phyloP scores from a whole-genome alignment of 208 protist genomes.

The Angomonas ambiguus region DNA sequence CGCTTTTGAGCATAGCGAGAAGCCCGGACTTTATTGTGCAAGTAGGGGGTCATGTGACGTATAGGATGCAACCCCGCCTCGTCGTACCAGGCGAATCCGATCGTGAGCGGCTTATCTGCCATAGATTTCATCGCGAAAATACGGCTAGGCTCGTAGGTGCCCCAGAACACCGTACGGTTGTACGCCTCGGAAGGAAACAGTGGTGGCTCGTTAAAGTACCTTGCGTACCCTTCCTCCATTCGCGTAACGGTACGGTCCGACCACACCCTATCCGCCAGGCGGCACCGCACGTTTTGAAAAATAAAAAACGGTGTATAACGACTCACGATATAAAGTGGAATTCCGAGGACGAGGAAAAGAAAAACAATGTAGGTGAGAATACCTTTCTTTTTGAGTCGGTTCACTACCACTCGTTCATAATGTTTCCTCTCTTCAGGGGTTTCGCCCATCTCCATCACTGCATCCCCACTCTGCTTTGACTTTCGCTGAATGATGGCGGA shows the following conservation, averaged over 20 bases:
- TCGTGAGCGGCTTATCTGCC: slow-evolving; percentile 49
- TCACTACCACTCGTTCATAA: slow-evolving; percentile 15
- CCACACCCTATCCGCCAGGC: slow-evolving; percentile 44
- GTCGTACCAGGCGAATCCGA: slow-evolving; percentile 85
- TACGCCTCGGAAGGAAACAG: slow-evolving; percentile 60
- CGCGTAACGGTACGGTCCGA: slow-evolving; percentile 32
- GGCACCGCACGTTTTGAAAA: slow-evolving; percentile 68
- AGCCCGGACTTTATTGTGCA: slow-evolving; percentile 66
- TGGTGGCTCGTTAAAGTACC: slow-evolving; percentile 56
- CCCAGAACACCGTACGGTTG: slow-evolving; percentile 76
- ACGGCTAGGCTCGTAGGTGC: slow-evolving; percentile 78
- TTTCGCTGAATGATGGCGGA: slow-evolving; percentile 9
- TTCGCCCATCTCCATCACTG: slow-evolving; percentile 24
- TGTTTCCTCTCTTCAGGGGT: slow-evolving; percentile 22
- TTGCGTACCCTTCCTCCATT: slow-evolving; percentile 54
- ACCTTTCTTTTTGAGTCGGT: slow-evolving; percentile 21
- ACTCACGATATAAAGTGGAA: slow-evolving; percentile 52
- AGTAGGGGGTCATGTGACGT: slow-evolving; percentile 56
- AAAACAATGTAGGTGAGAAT: slow-evolving; percentile 51
- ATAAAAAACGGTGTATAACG: slow-evolving; percentile 78
- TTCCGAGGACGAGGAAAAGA: slow-evolving; percentile 42
- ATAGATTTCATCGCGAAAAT: slow-evolving; percentile 80
- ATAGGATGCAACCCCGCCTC: slow-evolving; percentile 38
- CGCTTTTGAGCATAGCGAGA: slow-evolving; percentile 29
- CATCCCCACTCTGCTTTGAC: slow-evolving; percentile 1